Conservation (phyloP, 2,329 filamentous ascomycete species). For the Neofusicoccum parvum region DNA sequence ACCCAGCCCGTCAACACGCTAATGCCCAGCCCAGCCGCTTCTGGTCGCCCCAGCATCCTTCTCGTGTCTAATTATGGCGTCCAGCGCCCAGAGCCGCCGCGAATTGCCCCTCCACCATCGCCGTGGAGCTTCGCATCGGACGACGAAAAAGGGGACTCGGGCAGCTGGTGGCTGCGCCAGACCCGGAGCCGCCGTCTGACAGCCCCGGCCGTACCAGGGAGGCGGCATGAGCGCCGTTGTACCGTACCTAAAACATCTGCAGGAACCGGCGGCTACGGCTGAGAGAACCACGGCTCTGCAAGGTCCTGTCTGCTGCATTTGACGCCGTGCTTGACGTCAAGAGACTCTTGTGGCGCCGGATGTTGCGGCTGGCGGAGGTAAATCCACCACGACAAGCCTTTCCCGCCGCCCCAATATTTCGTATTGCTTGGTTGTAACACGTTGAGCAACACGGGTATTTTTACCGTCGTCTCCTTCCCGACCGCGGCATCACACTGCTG, state of each 20-base stretch:
- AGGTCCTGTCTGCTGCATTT: not conserved
- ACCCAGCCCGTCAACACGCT: not conserved
- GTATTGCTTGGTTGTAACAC: not conserved
- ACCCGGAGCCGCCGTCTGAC: not conserved
- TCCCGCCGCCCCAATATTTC: not conserved
- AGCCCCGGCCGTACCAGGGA: not conserved
- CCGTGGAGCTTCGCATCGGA: not conserved
- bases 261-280: conserved; percentile 11
- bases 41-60: not conserved
- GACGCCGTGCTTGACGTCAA: conserved; percentile 5
- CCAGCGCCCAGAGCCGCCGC: not conserved
- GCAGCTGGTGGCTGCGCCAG: not conserved
- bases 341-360: not conserved
- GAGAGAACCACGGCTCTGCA: conserved; percentile 5
- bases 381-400: not conserved
- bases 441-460: not conserved
- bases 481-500: not conserved
- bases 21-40: not conserved
- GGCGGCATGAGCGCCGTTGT: conserved; percentile 3
- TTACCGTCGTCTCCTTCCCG: not conserved
- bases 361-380: not conserved
- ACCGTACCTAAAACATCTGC: not conserved
- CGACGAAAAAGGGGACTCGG: not conserved
- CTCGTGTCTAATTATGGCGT: conserved; percentile 16
- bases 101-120: not conserved